Evolutionary conservation across 208 protist species (phyloP), one percentile per base, ranked within the genome.

Genomic region (Acanthamoeba lugdunensis): DNA sequence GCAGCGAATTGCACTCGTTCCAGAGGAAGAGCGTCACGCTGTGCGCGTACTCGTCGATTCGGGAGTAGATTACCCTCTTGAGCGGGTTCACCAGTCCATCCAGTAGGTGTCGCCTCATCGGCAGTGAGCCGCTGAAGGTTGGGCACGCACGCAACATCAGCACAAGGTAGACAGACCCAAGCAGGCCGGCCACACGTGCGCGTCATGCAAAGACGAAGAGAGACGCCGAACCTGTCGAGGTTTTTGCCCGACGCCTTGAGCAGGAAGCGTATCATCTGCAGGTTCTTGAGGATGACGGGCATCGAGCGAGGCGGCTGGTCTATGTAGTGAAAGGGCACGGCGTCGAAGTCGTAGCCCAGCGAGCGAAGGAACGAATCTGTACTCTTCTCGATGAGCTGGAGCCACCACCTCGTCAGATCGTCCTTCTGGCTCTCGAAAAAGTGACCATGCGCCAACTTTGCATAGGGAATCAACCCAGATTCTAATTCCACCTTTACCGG

Each of bases 211-310:
- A 14, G 52, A 56, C 14, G 16, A 18, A 56, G 37, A 79, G 30
- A 77, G 73, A 81, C 33, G 21, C 9, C 7, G 73, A 11, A 87
- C 79, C 50, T 30, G 50, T 87, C 79, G 14, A 54, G 50, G 50
- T 87, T 87, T 3, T 61, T 87, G 79, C 79, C 79, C 9, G 79
- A 45, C 30, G 79, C 79, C 79, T 87, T 87, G 79, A 87, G 79
- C 79, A 87, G 52, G 50, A 87, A 87, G 50, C 79, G 79, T 30
- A 87, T 37, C 79, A 87, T 87, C 52, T 63, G 79, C 5, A 87
- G 48, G 79, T 87, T 87, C 79, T 63, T 87, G n/a, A 87, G 9
- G 28, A 87, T 87, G 50, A 63, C 79, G 18, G 79, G 79, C 79
- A 87, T 87, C 8, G 79, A 87, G 18, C 48, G 41, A 23, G 79